These are phyloP conservation scores for Xylariales sp. DNA, from an alignment of 2,329 filamentous ascomycete species.

Conservation along the genomic window DNA sequence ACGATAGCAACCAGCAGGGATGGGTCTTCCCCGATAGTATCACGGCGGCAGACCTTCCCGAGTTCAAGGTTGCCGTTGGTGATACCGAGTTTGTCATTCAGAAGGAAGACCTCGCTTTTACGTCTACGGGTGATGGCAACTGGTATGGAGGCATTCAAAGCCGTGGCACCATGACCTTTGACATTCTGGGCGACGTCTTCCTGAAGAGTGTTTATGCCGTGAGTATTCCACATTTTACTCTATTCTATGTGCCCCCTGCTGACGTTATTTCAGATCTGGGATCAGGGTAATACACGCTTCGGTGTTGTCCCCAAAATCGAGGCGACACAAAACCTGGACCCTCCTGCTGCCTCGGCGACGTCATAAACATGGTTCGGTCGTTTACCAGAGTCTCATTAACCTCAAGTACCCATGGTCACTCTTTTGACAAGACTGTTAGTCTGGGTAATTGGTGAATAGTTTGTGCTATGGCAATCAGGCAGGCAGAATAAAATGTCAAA, in stretches of 20 bases:
- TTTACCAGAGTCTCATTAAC: too few species aligned
- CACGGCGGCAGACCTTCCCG: constrained; percentile 49
- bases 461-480: too few species aligned
- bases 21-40: constrained; percentile 57
- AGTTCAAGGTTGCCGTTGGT: constrained; percentile 60
- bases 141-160: constrained; percentile 64
- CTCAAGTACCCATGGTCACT: too few species aligned
- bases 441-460: too few species aligned
- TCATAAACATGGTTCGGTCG: too few species aligned
- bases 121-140: constrained; percentile 44
- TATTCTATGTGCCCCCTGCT: constrained; percentile 4
- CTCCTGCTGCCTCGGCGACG: constrained; percentile 13
- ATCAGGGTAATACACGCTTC: constrained; percentile 55
- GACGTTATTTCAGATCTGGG: constrained; percentile 48
- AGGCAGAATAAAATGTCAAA: too few species aligned
- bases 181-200: constrained; percentile 61
- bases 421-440: too few species aligned
- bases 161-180: constrained; percentile 52
- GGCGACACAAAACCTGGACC: constrained; percentile 27
- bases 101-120: constrained; percentile 59
- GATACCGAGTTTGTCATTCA: constrained; percentile 54
- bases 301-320: constrained; percentile 53
- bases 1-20: constrained; percentile 53
- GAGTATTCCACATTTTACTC: constrained; percentile 23
- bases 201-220: constrained; percentile 62